These are phyloP conservation scores for Polytolypa hystricis DNA, from an alignment of 2,329 filamentous ascomycete genomes.

Conservation along the genomic window DNA sequence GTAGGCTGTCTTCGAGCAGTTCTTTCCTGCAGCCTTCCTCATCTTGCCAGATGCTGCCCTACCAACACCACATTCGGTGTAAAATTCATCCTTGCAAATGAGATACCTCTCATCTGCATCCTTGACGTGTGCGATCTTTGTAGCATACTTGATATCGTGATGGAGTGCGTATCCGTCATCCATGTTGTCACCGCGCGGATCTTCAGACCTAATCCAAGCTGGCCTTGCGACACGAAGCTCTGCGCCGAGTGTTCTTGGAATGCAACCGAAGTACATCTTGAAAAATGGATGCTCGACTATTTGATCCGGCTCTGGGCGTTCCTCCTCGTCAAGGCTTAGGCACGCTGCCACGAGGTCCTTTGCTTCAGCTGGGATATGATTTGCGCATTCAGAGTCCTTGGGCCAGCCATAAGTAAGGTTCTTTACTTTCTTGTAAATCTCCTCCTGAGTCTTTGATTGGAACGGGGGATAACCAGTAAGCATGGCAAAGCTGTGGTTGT, in stretches of 20 bases:
- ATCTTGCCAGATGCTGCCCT: constrained; percentile 29
- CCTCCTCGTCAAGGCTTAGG: constrained; percentile 37
- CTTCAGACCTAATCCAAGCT: constrained; percentile 32
- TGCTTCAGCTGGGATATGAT: constrained; percentile 39
- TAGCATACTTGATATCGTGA: constrained; percentile 27
- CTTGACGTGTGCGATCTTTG: constrained; percentile 26
- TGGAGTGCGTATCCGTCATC: constrained; percentile 33
- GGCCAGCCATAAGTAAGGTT: constrained; percentile 40
- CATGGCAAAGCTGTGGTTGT: constrained; percentile 66
- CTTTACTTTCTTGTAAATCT: constrained; percentile 41
- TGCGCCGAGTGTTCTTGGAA: constrained; percentile 33
- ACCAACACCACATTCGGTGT: constrained; percentile 35
- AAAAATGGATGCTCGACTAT: constrained; percentile 41
- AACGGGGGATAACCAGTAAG: constrained; percentile 94
- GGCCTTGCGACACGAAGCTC: constrained; percentile 30
- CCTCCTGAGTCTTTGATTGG: constrained; percentile 57
- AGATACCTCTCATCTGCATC: constrained; percentile 28
- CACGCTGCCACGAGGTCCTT: constrained; percentile 38
- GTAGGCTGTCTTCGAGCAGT: constrained; percentile 35
- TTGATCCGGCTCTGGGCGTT: constrained; percentile 39
- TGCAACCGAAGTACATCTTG: constrained; percentile 38
- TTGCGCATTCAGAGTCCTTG: constrained; percentile 31
- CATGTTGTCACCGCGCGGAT: constrained; percentile 37
- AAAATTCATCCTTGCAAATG: constrained; percentile 32
- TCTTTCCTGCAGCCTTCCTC: constrained; percentile 34